Base-by-base conservation (phyloP, 768 basidiomycete species). In the Mycena metata region DNA sequence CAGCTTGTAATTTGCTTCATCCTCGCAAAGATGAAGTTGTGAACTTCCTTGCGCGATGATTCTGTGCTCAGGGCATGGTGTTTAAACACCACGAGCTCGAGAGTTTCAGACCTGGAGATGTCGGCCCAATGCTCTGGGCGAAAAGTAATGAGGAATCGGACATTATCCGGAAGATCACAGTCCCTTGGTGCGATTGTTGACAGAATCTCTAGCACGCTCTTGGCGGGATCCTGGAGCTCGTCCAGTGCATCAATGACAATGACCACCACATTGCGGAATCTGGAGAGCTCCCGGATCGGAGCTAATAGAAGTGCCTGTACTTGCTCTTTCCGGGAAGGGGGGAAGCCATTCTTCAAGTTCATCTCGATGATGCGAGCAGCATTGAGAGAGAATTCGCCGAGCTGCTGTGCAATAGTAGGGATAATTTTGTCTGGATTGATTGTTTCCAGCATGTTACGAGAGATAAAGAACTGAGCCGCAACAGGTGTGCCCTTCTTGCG, bases 91-190 rank as follows among this genome's bases (percentile, higher is more conserved):
- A 41, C 9, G 35, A 36, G 46, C 45, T 60, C 43, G 3, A 60
- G 58, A 60, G 58, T 60, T 60, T 60, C 35, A 46, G 43, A 47
- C 5, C 13, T 19, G 46, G 26, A 60, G 58, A 47, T 60, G n/a
- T 23, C 45, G n/a, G 58, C 58, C 58, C 57, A 59, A 26, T 46
- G 42, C 57, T 59, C 43, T 59, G 57, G 43, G 33, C 57, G 57
- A 56, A 36, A 56, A 56, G 54, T 41, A 56, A 56, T 56, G 24
- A 56, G 11, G 54, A 56, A 56, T 41, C 54, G 54, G 39, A 56
- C 21, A 30, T 56, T 56, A 42, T 56, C 54, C 15, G 54, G 54
- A 56, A 56, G 54, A 13, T 56, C 39, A 42, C 21, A 56, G 54
- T 19, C 54, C 21, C 15, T 56, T 56, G 36, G 21, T 56, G 54